Base-by-base conservation (phyloP, 148 eudicot genomes). In the Drosera capensis region DNA sequence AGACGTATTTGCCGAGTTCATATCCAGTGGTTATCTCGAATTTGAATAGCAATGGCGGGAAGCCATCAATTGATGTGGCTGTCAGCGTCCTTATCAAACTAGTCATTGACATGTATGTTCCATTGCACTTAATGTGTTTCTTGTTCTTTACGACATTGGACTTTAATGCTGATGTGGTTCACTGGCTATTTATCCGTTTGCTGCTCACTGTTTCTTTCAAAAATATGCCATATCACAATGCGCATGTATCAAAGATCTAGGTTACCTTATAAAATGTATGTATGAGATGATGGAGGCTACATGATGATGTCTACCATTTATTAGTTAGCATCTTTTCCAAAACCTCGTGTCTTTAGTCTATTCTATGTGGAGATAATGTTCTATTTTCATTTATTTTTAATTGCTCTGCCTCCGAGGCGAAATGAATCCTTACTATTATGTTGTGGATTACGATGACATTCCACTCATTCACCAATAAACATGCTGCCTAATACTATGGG, bases 41-140 rank as follows among this genome's bases (percentile, higher is more conserved):
- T 20, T 38, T 84, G 52, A 78, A 66, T 51, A 86, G 50, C 56
- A 77, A 64, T 52, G 68, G 75, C 61, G 71, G 92, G 29, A 90
- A 71, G 70, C 87, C 93, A 42, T 78, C 97, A 28, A 68, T 80
- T 75, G 95, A 90, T 35, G 93, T 80, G 68, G 87, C 95, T 56
- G 95, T 84, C 45, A 84, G 97, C 65, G 97, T 90, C 44, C 95
- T 90, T 51, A 78, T 90, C 56, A 90, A 90, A 73, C 97, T 90
- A 58, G 82, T 90, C 25, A 90, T 90, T 65, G 97, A 90, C 84
- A 90, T 90, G 97, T 90, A 90, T 54, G 97, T 48, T 8, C 22
- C 21, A 2, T 41, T 7, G 43, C 17, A 14, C 14, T 41, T 41
- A 19, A 1, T 41, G 23, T 17, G 41, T 19, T 40, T 8, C 42